These are phyloP conservation scores for Phytophthora pluvialis DNA, from an alignment of 352 stramenopile genomes.

Conservation along the genomic window DNA sequence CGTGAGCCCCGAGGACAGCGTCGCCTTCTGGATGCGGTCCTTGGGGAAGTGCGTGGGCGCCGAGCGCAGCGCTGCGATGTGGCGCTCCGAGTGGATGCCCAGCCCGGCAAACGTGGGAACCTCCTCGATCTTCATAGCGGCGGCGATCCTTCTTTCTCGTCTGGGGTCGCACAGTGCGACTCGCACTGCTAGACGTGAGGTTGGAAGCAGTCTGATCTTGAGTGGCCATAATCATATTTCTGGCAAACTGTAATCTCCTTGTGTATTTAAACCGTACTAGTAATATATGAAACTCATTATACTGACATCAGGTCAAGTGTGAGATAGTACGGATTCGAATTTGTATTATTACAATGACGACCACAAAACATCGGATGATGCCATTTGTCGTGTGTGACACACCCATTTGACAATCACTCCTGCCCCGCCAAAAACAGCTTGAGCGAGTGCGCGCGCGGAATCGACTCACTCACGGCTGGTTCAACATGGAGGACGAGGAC, in stretches of 20 bases:
- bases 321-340: not conserved
- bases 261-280: not conserved
- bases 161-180: not conserved
- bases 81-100: constrained; percentile 37
- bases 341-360: not conserved
- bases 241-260: not conserved
- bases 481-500: constrained; percentile 54
- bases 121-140: constrained; percentile 29
- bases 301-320: not conserved
- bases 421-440: constrained; percentile 13
- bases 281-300: not conserved
- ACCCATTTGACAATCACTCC: constrained; percentile 16
- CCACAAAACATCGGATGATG: not conserved
- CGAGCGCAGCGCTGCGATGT: constrained; percentile 44
- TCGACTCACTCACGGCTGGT: not conserved
- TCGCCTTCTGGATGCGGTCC: constrained; percentile 27
- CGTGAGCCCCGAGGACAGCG: constrained; percentile 34
- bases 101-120: constrained; percentile 24
- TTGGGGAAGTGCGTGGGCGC: constrained; percentile 39
- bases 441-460: not conserved
- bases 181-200: not conserved
- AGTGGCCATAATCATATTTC: constrained; percentile 1
- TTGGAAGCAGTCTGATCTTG: no score
- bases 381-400: not conserved
- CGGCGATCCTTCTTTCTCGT: not conserved